These are phyloP conservation scores for Aspergillus incahuasiensis DNA, from an alignment of 495 filamentous ascomycete species.

Conservation along the genomic window DNA sequence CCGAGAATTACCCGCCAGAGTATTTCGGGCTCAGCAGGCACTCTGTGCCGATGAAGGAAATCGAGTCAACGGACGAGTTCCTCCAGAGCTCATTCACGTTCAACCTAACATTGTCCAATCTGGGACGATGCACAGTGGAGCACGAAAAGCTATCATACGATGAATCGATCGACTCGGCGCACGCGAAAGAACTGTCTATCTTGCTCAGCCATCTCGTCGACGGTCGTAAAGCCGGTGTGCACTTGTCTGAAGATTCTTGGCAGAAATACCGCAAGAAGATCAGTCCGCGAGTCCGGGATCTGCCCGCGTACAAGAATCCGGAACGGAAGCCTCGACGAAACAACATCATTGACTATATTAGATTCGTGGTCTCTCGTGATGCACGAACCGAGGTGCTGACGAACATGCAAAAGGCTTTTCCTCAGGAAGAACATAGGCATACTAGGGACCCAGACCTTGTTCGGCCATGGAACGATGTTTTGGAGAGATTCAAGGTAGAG, in stretches of 20 bases:
- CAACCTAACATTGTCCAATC: constrained; percentile 57
- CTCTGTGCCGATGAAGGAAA: constrained; percentile 34
- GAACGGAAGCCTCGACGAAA: constrained; percentile 33
- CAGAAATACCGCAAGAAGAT: constrained; percentile 41
- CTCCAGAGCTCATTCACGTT: constrained; percentile 57
- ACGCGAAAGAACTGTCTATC: constrained; percentile 56
- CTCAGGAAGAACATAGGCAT: constrained; percentile 17
- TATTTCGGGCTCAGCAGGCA: constrained; percentile 59
- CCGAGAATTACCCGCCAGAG: constrained; percentile 37
- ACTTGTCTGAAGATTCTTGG: constrained; percentile 58
- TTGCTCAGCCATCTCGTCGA: constrained; percentile 80
- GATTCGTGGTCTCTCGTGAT: constrained; percentile 54
- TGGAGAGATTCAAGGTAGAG: background rate
- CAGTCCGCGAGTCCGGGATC: constrained; percentile 25
- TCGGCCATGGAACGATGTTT: constrained; percentile 35
- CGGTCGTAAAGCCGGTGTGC: constrained; percentile 66
- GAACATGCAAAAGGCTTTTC: constrained; percentile 40
- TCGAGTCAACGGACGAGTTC: constrained; percentile 38
- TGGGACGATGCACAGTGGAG: constrained; percentile 71
- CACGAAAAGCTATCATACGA: constrained; percentile 69
- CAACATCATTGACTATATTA: constrained; percentile 68
- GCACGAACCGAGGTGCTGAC: constrained; percentile 48
- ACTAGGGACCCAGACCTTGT: constrained; percentile 48
- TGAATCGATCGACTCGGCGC: constrained; percentile 50
- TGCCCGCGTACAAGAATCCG: constrained; percentile 39